phyloP scores from a whole-genome alignment of 805 yeast species.

The Yarrowia keelungensis region DNA sequence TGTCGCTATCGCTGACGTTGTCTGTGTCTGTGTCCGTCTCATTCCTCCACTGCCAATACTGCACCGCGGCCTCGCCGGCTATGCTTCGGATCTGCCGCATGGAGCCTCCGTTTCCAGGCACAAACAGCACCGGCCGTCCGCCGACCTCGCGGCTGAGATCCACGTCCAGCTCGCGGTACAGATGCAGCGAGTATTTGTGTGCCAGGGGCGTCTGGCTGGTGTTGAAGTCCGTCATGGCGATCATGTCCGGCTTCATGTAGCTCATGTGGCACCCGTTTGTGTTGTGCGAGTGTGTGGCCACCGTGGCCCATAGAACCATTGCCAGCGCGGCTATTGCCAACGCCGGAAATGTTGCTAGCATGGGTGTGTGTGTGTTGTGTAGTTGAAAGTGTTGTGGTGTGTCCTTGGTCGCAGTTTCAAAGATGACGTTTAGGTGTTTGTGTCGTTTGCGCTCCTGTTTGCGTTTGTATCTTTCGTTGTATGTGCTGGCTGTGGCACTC shows the following conservation, averaged over 20 bases:
- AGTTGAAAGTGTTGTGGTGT: neutral
- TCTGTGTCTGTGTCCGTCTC: neutral
- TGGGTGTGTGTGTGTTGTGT: neutral
- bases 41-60: slow-evolving; percentile 5
- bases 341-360: slow-evolving; percentile 2
- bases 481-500: too few species aligned
- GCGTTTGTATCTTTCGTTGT: too few species aligned
- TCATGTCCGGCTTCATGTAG: slow-evolving; percentile 34
- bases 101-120: slow-evolving; percentile 95
- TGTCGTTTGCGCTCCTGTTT: too few species aligned
- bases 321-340: slow-evolving; percentile 11
- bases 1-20: neutral
- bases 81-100: slow-evolving; percentile 83
- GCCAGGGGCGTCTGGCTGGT: slow-evolving; percentile 72
- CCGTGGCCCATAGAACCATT: slow-evolving; percentile 25
- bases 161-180: slow-evolving; percentile 80
- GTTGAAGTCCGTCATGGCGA: slow-evolving; percentile 63
- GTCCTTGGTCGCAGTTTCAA: too few species aligned
- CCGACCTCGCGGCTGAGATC: slow-evolving; percentile 54
- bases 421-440: neutral
- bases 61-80: slow-evolving; percentile 53
- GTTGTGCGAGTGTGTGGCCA: slow-evolving; percentile 12
- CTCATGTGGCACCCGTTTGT: slow-evolving; percentile 32
- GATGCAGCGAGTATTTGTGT: slow-evolving; percentile 76
- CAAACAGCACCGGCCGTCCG: slow-evolving; percentile 85